Conservation (phyloP, 73 alveolate genomes). For the Halteria grandinella region DNA sequence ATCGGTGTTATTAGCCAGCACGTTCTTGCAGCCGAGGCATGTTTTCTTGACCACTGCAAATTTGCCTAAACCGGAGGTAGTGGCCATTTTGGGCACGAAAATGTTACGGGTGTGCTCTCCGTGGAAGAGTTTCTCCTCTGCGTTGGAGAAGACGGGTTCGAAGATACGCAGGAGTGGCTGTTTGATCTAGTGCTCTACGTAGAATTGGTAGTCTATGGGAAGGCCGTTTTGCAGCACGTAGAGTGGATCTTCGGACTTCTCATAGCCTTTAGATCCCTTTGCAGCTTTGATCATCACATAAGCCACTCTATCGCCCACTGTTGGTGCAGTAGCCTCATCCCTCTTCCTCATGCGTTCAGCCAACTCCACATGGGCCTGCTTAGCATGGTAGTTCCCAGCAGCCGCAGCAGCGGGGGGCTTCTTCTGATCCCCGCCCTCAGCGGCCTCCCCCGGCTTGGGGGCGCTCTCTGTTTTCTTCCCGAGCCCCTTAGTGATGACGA, state of each 20-base stretch:
- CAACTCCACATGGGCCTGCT: slow-evolving; percentile 99
- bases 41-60: slow-evolving; percentile 81
- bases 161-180: slow-evolving; percentile 96
- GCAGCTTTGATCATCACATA: slow-evolving; percentile 96
- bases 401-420: slow-evolving; percentile 57
- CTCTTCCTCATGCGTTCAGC: slow-evolving; percentile 98
- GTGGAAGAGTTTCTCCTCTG: slow-evolving; percentile 93
- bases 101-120: slow-evolving; percentile 96
- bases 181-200: slow-evolving; percentile 97
- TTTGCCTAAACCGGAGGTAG: slow-evolving; percentile 84
- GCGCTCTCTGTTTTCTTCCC: slow-evolving; percentile 87
- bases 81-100: slow-evolving; percentile 82
- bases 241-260: slow-evolving; percentile 99
- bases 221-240: slow-evolving; percentile 96
- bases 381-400: slow-evolving; percentile 79
- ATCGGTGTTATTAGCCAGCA: slow-evolving; percentile 61
- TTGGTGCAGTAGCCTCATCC: slow-evolving; percentile 95
- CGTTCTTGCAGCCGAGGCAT: slow-evolving; percentile 92
- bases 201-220: slow-evolving; percentile 97
- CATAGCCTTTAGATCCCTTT: slow-evolving; percentile 94
- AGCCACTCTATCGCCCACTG: slow-evolving; percentile 98
- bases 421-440: slow-evolving; percentile 74
- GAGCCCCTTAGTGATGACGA: slow-evolving; percentile 97
- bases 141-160: slow-evolving; percentile 87
- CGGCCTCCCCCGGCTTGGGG: no score